These are phyloP conservation scores for Gymnopilus dilepis DNA, from an alignment of 768 basidiomycete genomes.

Conservation along the genomic window DNA sequence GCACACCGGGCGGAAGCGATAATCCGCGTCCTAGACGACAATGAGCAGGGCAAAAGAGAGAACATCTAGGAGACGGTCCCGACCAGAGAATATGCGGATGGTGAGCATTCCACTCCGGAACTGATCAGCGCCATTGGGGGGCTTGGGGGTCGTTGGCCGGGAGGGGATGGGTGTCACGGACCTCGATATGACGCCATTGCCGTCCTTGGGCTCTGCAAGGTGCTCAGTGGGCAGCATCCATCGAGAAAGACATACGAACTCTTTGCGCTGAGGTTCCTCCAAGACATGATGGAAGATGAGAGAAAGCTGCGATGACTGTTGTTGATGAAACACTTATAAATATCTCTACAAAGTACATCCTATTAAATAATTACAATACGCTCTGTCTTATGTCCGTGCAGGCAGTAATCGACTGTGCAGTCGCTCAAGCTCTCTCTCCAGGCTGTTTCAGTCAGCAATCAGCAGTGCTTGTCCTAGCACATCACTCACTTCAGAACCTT, in stretches of 20 bases:
- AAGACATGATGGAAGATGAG: conserved; percentile 48
- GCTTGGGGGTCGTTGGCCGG: conserved; percentile 78
- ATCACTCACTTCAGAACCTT: conserved; percentile 65
- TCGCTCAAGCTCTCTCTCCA: conserved; percentile 35
- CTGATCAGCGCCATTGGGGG: conserved; percentile 58
- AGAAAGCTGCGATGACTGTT: conserved; percentile 22
- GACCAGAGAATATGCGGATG: conserved; percentile 93
- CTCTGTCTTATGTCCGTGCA: conserved; percentile 27
- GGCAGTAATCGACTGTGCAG: conserved; percentile 29
- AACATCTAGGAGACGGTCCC: conserved; percentile 22
- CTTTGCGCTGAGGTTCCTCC: conserved; percentile 51
- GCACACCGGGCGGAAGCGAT: conserved; percentile 75
- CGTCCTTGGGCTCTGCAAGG: conserved; percentile 66
- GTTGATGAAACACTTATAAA: conserved; percentile 7
- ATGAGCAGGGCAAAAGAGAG: conserved; percentile 7
- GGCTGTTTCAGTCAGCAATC: conserved; percentile 15
- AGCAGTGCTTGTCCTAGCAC: neutral
- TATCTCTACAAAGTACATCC: neutral
- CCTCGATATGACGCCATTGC: conserved; percentile 71
- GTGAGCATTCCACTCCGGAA: conserved; percentile 92
- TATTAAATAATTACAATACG: neutral
- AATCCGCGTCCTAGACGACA: conserved; percentile 71
- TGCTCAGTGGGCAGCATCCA: conserved; percentile 12
- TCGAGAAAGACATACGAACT: conserved; percentile 35
- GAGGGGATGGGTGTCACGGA: conserved; percentile 83